Percentiles rank a stretch among this genome's conserved stretches.
Evolutionary conservation across 768 basidiomycete genomes (phyloP).

Genomic region (Paxillus rubicundulus): DNA sequence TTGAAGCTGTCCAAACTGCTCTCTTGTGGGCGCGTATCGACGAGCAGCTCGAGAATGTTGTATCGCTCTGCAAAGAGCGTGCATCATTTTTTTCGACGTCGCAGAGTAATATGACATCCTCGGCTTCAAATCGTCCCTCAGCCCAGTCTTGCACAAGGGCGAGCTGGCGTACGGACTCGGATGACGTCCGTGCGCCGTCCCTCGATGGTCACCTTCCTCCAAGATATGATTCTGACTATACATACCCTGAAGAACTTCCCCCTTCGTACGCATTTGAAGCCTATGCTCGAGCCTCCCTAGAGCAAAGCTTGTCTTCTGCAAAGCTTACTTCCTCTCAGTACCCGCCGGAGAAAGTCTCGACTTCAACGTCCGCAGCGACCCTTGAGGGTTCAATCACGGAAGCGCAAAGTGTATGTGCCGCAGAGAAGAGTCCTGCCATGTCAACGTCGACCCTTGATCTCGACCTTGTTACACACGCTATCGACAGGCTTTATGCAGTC

Average conservation of each 20-base stretch:
- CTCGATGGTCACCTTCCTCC: slow-evolving; percentile 44
- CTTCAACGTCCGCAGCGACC: slow-evolving; percentile 1
- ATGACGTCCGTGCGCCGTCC: slow-evolving; percentile 3
- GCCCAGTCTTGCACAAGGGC: slow-evolving; percentile 38
- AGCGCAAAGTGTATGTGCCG: neutral
- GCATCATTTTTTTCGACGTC: slow-evolving; percentile 22
- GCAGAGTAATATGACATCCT: slow-evolving; percentile 14
- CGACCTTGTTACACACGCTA: slow-evolving; percentile 81
- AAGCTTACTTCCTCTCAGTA: slow-evolving; percentile 9
- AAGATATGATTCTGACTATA: slow-evolving; percentile 45
- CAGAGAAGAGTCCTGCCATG: neutral
- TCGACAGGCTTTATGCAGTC: slow-evolving; percentile 82
- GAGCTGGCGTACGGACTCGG: neutral
- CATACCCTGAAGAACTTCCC: slow-evolving; percentile 18
- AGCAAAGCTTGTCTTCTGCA: slow-evolving; percentile 12
- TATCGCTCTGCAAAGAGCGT: slow-evolving; percentile 63
- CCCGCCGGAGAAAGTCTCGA: slow-evolving; percentile 20
- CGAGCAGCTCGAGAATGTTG: slow-evolving; percentile 66
- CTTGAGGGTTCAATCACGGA: neutral
- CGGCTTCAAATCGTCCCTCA: slow-evolving; percentile 18
- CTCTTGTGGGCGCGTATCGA: slow-evolving; percentile 77
- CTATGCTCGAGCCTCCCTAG: neutral
- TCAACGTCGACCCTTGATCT: slow-evolving; percentile 64
- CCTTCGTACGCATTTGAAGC: slow-evolving; percentile 25
- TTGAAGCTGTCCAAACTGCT: slow-evolving; percentile 53